These are phyloP conservation scores for Zoysia matrella DNA, from an alignment of 202 grass and related monocot species.

Conservation along the genomic window DNA sequence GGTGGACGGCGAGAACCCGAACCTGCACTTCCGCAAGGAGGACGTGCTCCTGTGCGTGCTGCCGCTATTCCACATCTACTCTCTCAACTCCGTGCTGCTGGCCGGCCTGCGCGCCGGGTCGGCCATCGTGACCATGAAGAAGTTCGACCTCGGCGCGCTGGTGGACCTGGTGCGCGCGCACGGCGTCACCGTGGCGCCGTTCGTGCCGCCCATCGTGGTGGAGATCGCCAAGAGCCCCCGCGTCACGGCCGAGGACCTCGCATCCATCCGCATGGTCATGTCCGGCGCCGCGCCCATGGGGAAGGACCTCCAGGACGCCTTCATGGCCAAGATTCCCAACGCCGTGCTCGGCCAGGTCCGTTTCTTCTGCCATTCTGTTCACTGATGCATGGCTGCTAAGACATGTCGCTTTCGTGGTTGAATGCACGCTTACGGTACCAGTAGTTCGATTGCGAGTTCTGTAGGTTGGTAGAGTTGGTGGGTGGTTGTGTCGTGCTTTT, in stretches of 20 bases:
- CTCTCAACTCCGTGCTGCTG: too few species aligned
- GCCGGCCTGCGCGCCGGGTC: too few species aligned
- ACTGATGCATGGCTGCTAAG: neutral
- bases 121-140: slow-evolving; percentile 76
- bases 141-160: slow-evolving; percentile 80
- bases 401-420: slow-evolving; percentile 16
- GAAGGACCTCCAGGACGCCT: slow-evolving; percentile 85
- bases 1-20: slow-evolving; percentile 58
- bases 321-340: slow-evolving; percentile 60
- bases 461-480: slow-evolving; percentile 28
- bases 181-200: slow-evolving; percentile 6
- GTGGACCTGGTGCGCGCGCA: slow-evolving; percentile 67
- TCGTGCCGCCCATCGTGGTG: too few species aligned
- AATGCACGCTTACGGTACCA: slow-evolving; percentile 1
- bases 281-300: slow-evolving; percentile 95
- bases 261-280: slow-evolving; percentile 93
- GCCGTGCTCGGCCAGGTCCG: slow-evolving; percentile 72
- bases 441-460: neutral
- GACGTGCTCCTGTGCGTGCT: too few species aligned
- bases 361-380: neutral
- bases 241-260: slow-evolving; percentile 47
- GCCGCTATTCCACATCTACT: too few species aligned
- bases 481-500: slow-evolving; percentile 43
- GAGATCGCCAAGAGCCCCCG: too few species aligned
- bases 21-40: too few species aligned